These are phyloP conservation scores for Candida koratica DNA, from an alignment of 805 yeast genomes.

Conservation along the genomic window DNA sequence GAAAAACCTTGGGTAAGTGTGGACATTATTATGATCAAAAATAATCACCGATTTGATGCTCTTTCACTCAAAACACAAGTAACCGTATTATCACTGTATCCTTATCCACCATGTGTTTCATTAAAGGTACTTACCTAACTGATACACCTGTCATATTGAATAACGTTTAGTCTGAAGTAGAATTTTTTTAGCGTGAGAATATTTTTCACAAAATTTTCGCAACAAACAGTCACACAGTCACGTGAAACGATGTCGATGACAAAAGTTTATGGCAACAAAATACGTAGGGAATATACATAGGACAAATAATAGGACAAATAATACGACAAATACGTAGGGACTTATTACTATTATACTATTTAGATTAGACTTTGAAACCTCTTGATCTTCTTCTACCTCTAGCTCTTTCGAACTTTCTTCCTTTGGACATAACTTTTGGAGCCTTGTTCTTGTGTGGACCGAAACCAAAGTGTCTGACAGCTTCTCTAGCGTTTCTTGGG, in stretches of 20 bases:
- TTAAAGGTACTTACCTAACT: constrained; percentile 76
- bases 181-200: constrained; percentile 16
- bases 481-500: constrained; percentile 98
- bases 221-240: constrained; percentile 28
- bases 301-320: background rate
- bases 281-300: no score
- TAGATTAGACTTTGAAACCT: constrained; percentile 97
- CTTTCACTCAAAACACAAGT: no score
- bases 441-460: constrained; percentile 99
- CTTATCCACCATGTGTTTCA: background rate
- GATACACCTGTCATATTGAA: constrained; percentile 93
- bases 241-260: no score
- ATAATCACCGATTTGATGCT: no score
- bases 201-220: constrained; percentile 7
- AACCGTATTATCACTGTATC: background rate
- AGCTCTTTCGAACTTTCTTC: constrained; percentile 99
- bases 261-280: no score
- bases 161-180: constrained; percentile 10
- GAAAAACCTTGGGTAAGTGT: no score
- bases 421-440: constrained; percentile 95
- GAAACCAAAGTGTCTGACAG: constrained; percentile 99
- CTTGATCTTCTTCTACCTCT: constrained; percentile 99
- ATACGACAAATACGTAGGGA: background rate
- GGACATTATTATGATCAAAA: no score
- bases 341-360: constrained; percentile 5